A percentile compares a stretch with the other conserved stretches of the same genome.
These are phyloP conservation scores for Endogone sp. DNA, from an alignment of 192 early-diverging fungal species.

Conservation along the genomic window DNA sequence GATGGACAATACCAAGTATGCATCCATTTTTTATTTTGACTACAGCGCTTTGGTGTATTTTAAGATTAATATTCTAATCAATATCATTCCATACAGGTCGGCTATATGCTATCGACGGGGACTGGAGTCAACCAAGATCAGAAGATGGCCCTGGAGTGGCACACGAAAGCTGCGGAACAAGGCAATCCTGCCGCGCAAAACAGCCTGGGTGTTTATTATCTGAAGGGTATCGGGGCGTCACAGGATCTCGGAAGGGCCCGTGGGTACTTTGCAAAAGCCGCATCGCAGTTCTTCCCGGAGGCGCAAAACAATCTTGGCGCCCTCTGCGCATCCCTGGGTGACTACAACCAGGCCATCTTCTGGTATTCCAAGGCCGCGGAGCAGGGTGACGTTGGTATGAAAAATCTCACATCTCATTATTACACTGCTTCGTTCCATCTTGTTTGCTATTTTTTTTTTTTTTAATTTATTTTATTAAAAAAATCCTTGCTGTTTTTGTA, in stretches of 20 bases:
- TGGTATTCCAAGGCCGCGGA: constrained; percentile 7
- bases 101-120: constrained; percentile 35
- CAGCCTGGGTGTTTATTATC: constrained; percentile 25
- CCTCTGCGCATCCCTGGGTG: constrained; percentile 6
- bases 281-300: constrained; percentile 8
- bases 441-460: too few relatives aligned
- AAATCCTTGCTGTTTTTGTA: background rate
- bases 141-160: constrained; percentile 35
- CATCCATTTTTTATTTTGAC: background rate
- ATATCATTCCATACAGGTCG: constrained; percentile 19
- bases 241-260: constrained; percentile 19
- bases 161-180: constrained; percentile 22
- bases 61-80: background rate
- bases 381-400: constrained; percentile 24
- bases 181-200: constrained; percentile 24
- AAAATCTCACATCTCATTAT: constrained; percentile 28
- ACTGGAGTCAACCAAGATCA: constrained; percentile 20
- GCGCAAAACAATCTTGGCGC: constrained; percentile 20
- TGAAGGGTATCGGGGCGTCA: constrained; percentile 19
- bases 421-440: constrained; percentile 22
- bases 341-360: background rate
- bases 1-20: constrained; percentile 27
- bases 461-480: background rate
- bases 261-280: constrained; percentile 27
- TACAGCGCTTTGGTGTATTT: background rate